phyloP scores from a whole-genome alignment of 495 filamentous ascomycete species.

The Emericellopsis terricola region DNA sequence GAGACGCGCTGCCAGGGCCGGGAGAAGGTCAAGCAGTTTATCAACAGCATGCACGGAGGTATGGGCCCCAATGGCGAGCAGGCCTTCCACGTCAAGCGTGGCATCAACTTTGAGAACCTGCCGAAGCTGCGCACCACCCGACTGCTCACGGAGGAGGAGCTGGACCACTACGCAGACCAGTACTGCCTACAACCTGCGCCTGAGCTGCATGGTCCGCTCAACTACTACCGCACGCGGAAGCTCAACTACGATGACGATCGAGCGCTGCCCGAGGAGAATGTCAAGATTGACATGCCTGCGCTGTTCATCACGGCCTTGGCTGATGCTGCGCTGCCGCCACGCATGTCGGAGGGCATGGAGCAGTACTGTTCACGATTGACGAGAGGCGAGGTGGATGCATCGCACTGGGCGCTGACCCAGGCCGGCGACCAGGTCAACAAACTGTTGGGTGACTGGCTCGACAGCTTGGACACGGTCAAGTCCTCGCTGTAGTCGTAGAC shows the following conservation, averaged over 20 bases:
- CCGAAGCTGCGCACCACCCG: constrained; percentile 32
- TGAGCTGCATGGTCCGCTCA: constrained; percentile 60
- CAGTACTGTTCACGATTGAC: constrained; percentile 41
- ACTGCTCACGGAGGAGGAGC: constrained; percentile 46
- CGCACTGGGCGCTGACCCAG: constrained; percentile 58
- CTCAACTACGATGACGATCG: constrained; percentile 65
- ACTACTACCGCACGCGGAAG: constrained; percentile 64
- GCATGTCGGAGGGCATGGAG: constrained; percentile 50
- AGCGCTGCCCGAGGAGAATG: constrained; percentile 16
- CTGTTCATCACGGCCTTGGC: constrained; percentile 57
- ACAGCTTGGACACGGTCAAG: neutral
- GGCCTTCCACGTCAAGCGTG: constrained; percentile 34
- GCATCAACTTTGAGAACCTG: constrained; percentile 29
- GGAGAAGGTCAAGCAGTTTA: constrained; percentile 41
- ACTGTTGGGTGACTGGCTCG: constrained; percentile 20
- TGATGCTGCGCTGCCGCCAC: constrained; percentile 48
- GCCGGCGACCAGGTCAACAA: constrained; percentile 33
- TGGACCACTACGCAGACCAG: constrained; percentile 59
- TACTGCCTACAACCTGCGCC: constrained; percentile 31
- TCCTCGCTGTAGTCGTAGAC: neutral
- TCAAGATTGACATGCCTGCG: constrained; percentile 43
- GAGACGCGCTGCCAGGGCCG: constrained; percentile 37
- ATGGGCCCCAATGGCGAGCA: constrained; percentile 30
- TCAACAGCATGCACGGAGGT: constrained; percentile 54
- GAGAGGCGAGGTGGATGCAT: constrained; percentile 35